Evolutionary conservation across 805 yeast species (phyloP).

Genomic region (Candida ovalis): DNA sequence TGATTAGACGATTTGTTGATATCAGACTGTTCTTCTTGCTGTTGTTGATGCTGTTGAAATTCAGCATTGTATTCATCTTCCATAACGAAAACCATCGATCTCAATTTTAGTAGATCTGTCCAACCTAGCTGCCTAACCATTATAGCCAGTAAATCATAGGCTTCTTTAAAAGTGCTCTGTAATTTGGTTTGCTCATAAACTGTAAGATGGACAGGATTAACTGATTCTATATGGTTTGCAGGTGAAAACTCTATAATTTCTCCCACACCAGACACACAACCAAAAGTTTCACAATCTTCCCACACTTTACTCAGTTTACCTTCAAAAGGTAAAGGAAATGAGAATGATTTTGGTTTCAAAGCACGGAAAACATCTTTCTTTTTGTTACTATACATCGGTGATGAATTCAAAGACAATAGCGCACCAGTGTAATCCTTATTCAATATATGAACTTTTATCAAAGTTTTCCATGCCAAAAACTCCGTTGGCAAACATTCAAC

Average conservation of each 20-base stretch:
- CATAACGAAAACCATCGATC: constrained; percentile 79
- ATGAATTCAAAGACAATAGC: constrained; percentile 62
- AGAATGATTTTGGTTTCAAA: constrained; percentile 40
- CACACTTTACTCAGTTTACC: constrained; percentile 50
- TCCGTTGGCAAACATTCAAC: constrained; percentile 72
- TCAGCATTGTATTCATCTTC: constrained; percentile 52
- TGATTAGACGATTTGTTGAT: constrained; percentile 13
- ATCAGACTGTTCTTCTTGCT: constrained; percentile 12
- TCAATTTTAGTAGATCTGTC: constrained; percentile 64
- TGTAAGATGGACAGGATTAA: constrained; percentile 45
- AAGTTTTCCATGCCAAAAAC: constrained; percentile 65
- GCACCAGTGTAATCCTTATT: constrained; percentile 56
- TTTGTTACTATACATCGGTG: constrained; percentile 60
- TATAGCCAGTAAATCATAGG: constrained; percentile 68
- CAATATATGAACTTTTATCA: constrained; percentile 58
- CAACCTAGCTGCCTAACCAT: constrained; percentile 74
- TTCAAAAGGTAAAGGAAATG: constrained; percentile 49
- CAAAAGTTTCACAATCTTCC: constrained; percentile 33
- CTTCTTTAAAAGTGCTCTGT: constrained; percentile 51
- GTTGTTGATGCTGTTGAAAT: neutral
- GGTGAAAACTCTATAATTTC: constrained; percentile 33
- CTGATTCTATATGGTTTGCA: constrained; percentile 34
- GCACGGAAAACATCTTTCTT: constrained; percentile 43
- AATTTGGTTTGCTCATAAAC: constrained; percentile 47
- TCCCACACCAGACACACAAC: constrained; percentile 32